These are phyloP conservation scores for Tylopilus subfusipes DNA, from an alignment of 768 basidiomycete species.

Conservation along the genomic window DNA sequence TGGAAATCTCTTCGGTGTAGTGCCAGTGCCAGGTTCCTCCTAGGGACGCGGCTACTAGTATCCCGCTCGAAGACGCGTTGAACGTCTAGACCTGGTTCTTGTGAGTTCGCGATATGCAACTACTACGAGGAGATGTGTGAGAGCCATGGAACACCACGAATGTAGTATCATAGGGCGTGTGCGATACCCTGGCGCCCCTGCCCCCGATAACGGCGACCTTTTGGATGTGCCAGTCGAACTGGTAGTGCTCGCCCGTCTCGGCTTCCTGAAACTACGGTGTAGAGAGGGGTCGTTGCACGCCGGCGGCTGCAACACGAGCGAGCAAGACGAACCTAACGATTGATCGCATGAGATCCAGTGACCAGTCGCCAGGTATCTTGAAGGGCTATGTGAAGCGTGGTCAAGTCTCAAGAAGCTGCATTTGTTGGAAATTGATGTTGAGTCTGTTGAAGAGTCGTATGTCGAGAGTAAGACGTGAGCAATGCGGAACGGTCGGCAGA, in stretches of 20 bases:
- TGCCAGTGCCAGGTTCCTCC: constrained; percentile 18
- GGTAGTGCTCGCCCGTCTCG: neutral
- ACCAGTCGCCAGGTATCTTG: too few relatives aligned
- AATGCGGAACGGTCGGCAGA: too few relatives aligned
- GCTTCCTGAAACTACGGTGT: neutral
- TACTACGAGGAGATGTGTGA: neutral
- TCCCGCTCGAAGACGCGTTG: constrained; percentile 19
- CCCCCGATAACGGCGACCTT: constrained; percentile 13
- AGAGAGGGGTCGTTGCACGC: constrained; percentile 1
- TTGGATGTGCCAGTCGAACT: constrained; percentile 13
- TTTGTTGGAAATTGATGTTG: too few relatives aligned
- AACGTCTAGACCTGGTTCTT: constrained; percentile 13
- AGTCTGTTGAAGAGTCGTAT: too few relatives aligned
- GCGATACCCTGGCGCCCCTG: constrained; percentile 18
- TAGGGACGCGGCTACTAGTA: constrained; percentile 5
- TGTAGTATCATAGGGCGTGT: too few relatives aligned
- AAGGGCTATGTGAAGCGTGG: too few relatives aligned
- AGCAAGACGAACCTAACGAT: neutral
- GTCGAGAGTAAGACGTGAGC: too few relatives aligned
- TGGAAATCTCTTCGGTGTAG: constrained; percentile 14
- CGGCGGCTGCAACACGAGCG: neutral
- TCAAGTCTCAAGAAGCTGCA: too few relatives aligned
- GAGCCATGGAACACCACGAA: neutral
- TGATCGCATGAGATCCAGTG: too few relatives aligned
- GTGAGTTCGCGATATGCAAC: constrained; percentile 12